These are phyloP conservation scores for Dryas octopetala DNA, from an alignment of 306 rosid genomes.

Conservation along the genomic window DNA sequence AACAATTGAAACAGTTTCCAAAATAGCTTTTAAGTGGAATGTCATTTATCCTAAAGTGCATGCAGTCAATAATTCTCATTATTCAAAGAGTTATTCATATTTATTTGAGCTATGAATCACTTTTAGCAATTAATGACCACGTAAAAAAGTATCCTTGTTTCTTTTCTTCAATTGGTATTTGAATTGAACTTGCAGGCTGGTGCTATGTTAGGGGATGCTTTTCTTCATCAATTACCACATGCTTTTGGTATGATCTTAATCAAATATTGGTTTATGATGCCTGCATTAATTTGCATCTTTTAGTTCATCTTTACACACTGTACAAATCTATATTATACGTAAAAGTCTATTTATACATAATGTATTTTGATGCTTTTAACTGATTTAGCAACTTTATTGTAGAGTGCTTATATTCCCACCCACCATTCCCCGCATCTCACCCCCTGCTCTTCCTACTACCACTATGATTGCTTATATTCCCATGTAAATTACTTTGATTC, in stretches of 20 bases:
- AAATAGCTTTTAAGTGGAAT: not conserved
- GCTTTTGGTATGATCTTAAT: conserved; percentile 75
- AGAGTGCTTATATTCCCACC: too few relatives aligned
- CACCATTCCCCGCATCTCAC: too few relatives aligned
- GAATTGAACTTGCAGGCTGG: conserved; percentile 69
- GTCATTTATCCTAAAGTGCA: not conserved
- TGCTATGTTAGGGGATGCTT: conserved; percentile 98
- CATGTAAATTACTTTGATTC: too few relatives aligned
- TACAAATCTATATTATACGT: not conserved
- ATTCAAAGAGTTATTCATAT: too few relatives aligned
- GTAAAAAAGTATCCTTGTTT: not conserved
- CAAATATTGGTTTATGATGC: not conserved
- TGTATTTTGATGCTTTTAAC: not conserved
- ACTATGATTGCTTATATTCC: too few relatives aligned
- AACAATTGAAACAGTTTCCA: not conserved
- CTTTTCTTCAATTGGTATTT: not conserved
- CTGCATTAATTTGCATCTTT: not conserved
- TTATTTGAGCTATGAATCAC: too few relatives aligned
- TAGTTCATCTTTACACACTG: not conserved
- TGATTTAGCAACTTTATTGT: not conserved
- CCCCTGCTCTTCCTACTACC: too few relatives aligned
- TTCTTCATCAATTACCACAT: conserved; percentile 97
- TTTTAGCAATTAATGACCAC: too few relatives aligned
- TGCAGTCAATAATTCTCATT: not conserved
- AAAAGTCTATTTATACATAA: not conserved